Evolutionary conservation across 352 stramenopile species (phyloP).

Genomic region (Globisporangium viniferum): DNA sequence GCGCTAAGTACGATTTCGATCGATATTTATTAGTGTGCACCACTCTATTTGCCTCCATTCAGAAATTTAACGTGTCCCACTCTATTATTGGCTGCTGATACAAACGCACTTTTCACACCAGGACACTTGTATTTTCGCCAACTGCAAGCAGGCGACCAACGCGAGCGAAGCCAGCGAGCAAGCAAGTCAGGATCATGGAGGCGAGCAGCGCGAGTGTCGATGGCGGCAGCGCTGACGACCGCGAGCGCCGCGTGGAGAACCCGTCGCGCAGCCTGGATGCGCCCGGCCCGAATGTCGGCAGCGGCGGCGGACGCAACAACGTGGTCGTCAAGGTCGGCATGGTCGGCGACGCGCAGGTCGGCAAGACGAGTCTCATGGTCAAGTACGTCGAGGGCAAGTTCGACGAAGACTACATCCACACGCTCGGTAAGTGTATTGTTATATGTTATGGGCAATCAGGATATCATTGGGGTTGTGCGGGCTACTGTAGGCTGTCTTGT

Average conservation of each 20-base stretch:
- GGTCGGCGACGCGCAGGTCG: slow-evolving; percentile 93
- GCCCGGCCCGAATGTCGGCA: slow-evolving; percentile 22
- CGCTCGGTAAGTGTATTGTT: slow-evolving; percentile 58
- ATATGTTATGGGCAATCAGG: background rate
- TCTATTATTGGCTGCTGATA: background rate
- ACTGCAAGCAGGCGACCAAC: background rate
- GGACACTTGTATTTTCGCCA: background rate
- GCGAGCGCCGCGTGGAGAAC: slow-evolving; percentile 12
- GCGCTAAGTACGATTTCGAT: background rate
- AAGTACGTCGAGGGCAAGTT: slow-evolving; percentile 96
- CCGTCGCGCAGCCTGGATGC: slow-evolving; percentile 30
- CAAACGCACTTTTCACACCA: background rate
- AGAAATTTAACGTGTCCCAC: too few species aligned
- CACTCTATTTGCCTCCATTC: too few species aligned
- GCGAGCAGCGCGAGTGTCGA: background rate
- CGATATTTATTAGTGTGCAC: too few species aligned
- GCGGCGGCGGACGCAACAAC: slow-evolving; percentile 69
- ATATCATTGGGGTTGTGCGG: background rate
- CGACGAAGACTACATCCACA: slow-evolving; percentile 96
- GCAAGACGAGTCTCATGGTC: slow-evolving; percentile 96
- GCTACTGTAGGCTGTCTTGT: background rate
- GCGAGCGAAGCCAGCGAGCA: background rate
- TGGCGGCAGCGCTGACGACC: background rate
- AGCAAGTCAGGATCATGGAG: background rate
- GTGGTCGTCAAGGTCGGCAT: slow-evolving; percentile 92